These are phyloP conservation scores for Neurospora africana DNA, from an alignment of 495 filamentous ascomycete genomes.

Conservation along the genomic window DNA sequence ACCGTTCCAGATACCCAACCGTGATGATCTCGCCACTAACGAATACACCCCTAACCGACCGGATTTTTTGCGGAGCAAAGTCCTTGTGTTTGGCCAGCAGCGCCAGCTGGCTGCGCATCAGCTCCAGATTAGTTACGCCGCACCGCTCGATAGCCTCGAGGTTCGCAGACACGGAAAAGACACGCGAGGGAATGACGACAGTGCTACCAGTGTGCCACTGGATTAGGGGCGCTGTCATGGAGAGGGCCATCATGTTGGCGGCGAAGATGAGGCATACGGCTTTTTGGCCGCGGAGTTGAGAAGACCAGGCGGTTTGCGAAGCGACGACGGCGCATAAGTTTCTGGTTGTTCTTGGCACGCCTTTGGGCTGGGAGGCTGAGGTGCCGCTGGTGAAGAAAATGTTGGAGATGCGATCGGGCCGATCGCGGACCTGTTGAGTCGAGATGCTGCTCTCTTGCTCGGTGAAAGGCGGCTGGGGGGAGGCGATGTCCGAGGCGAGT, in stretches of 20 bases:
- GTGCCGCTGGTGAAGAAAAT: background rate
- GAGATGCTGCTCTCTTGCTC: background rate
- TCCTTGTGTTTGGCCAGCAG: background rate
- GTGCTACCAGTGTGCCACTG: background rate
- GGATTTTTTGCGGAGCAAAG: background rate
- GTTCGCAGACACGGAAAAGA: background rate
- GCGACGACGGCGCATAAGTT: background rate
- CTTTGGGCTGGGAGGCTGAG: background rate
- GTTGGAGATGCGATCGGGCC: background rate
- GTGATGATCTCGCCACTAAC: background rate
- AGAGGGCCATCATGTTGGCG: background rate
- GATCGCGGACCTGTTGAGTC: background rate
- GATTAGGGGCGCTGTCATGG: background rate
- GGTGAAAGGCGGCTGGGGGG: background rate
- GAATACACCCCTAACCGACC: background rate
- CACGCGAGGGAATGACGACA: background rate
- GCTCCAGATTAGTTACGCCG: background rate
- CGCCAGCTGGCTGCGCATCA: background rate
- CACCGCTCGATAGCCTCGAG: background rate
- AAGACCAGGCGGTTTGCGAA: background rate
- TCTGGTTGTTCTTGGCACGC: background rate
- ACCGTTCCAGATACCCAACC: background rate
- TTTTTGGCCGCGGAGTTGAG: background rate
- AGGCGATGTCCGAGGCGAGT: background rate
- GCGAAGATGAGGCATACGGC: background rate